These are phyloP conservation scores for Pseudocercospora eumusae DNA, from an alignment of 2,329 filamentous ascomycete species.

Conservation along the genomic window DNA sequence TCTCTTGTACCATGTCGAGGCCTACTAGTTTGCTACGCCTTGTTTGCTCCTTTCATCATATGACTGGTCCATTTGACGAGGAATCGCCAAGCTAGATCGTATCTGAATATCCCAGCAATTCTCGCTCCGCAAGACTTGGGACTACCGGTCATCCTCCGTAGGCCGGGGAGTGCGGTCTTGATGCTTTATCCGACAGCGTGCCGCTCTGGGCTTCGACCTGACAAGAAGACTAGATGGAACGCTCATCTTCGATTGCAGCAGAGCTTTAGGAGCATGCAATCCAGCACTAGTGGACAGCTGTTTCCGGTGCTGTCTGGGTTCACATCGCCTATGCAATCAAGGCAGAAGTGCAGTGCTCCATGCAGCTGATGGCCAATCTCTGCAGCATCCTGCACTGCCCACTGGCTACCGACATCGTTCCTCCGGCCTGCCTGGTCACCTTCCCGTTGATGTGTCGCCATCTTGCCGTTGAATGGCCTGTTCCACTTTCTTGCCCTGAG, in stretches of 20 bases:
- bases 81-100: conserved; percentile 1
- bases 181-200: not conserved
- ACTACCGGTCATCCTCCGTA: not conserved
- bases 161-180: not conserved
- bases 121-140: not conserved
- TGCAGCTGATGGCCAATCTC: not conserved
- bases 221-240: not conserved
- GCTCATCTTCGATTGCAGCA: not conserved
- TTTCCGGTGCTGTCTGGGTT: not conserved
- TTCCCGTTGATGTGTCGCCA: not conserved
- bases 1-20: conserved; percentile 11
- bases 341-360: not conserved
- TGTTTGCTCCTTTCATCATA: conserved; percentile 18
- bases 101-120: not conserved
- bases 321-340: not conserved
- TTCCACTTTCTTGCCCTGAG: not conserved
- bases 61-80: conserved; percentile 17
- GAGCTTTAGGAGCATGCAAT: not conserved
- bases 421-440: not conserved
- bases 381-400: not conserved
- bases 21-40: conserved; percentile 18
- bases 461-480: not conserved
- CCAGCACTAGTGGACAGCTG: not conserved
- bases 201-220: not conserved
- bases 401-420: conserved; percentile 4